Base-by-base conservation (phyloP, 768 basidiomycete species). In the Russula lepida region DNA sequence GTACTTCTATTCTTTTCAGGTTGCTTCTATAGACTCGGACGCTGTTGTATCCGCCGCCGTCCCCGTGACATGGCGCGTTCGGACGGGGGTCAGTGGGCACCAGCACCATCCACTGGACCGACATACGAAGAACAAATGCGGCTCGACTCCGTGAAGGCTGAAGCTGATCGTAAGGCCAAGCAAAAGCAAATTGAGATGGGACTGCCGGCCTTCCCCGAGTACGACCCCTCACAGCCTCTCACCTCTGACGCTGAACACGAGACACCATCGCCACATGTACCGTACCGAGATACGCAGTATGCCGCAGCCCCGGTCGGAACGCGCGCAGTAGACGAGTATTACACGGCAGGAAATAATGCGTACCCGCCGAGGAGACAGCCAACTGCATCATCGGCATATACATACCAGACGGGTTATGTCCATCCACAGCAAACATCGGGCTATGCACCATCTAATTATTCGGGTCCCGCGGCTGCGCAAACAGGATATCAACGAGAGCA, bases 1-100 rank as follows among this genome's bases (percentile, higher is more conserved):
- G 27, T 95, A 19, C 76, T 94, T 21, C 78, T 98, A 46, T 92
- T 94, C 79, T 88, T 97, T 73, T 87, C 89, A 48, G 90, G 92
- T 13, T 95, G 92, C 71, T 86, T 92, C 76, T 95, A 84, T 69
- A 81, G 85, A 2, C 68, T 92, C 43, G 94, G 95, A 17, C 79
- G 89, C 60, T 94, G 93, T 66, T 95, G 93, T 69, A 79, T 92
- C n/a, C 77, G 75, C 35, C 80, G 81, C 30, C 80, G 84, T 44
- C 76, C 75, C 13, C 72, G 75, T 28, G 70, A 72, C 32, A 67
- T 74, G 76, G 51, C 74, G 68, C 17, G 72, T 71, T 27, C 62
- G 51, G 32, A 48, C 23, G 54, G 64, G 39, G 17, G 60, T 49
- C 23, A 74, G 13, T 49, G 50, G 52, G 35, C 30, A 6, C 63